Percentiles rank a stretch among this genome's conserved stretches.
Conservation (phyloP, 768 basidiomycete genomes). For the Galerina marginata region DNA sequence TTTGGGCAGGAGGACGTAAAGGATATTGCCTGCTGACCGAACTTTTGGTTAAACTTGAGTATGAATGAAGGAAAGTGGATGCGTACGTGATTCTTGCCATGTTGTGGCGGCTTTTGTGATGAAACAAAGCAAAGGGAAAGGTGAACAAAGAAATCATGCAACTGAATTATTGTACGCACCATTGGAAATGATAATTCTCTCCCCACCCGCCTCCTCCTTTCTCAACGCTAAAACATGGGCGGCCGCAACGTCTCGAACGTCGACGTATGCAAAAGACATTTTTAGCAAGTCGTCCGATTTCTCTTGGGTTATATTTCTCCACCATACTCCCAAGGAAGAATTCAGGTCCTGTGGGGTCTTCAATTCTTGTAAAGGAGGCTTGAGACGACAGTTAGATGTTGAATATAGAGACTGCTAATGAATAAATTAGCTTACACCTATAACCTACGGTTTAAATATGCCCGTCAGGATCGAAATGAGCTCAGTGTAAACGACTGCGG, state of each 20-base stretch:
- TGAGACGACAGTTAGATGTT: not conserved
- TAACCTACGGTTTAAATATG: conserved; percentile 24
- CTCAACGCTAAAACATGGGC: conserved; percentile 61
- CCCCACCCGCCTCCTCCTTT: conserved; percentile 55
- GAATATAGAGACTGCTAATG: not conserved
- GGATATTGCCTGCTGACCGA: conserved; percentile 6
- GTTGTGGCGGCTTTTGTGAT: conserved; percentile 7
- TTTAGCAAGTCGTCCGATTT: conserved; percentile 23
- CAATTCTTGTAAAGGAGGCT: conserved; percentile 52
- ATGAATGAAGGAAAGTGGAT: not conserved
- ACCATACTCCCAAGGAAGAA: conserved; percentile 38
- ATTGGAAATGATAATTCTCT: conserved; percentile 59
- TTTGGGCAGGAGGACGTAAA: conserved; percentile 4
- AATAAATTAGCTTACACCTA: conserved; percentile 30
- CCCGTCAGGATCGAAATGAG: not conserved
- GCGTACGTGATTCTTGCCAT: conserved; percentile 17
- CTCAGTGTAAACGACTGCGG: not conserved
- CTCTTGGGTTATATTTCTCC: conserved; percentile 30
- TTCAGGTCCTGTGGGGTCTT: conserved; percentile 40
- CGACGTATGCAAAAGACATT: conserved; percentile 41
- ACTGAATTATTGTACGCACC: conserved; percentile 24
- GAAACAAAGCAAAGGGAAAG: not conserved
- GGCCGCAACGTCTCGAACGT: conserved; percentile 62
- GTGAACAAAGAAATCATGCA: not conserved
- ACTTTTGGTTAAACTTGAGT: too few species aligned